Evolutionary conservation across 495 filamentous ascomycete species (phyloP).

Genomic region (Neurospora africana): DNA sequence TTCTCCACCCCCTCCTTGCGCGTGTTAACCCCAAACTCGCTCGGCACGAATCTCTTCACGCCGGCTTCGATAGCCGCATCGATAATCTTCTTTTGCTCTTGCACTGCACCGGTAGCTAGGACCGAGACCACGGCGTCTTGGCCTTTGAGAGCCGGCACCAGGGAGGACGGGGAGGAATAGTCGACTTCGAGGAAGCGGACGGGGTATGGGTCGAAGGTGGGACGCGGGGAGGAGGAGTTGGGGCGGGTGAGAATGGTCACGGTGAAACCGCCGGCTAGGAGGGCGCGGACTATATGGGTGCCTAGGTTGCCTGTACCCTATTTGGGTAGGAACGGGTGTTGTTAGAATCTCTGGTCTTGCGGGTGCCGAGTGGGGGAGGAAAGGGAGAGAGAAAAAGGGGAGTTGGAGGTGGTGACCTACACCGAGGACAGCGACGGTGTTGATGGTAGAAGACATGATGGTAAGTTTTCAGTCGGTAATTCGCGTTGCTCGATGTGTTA

Average conservation of each 20-base stretch:
- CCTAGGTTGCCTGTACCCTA: slow-evolving; percentile 53
- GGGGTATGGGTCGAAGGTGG: slow-evolving; percentile 17
- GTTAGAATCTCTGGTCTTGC: neutral
- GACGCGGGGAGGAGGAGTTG: slow-evolving; percentile 22
- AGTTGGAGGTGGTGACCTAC: slow-evolving; percentile 21
- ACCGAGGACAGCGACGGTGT: slow-evolving; percentile 41
- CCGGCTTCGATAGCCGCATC: slow-evolving; percentile 50
- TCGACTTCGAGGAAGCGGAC: slow-evolving; percentile 40
- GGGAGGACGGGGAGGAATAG: slow-evolving; percentile 31
- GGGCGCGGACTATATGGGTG: slow-evolving; percentile 40
- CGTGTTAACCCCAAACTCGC: slow-evolving; percentile 50
- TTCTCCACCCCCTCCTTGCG: slow-evolving; percentile 13
- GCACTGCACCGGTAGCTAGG: slow-evolving; percentile 27
- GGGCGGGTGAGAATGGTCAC: slow-evolving; percentile 49
- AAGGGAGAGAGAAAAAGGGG: neutral
- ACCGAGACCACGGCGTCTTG: slow-evolving; percentile 51
- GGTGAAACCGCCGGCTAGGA: slow-evolving; percentile 44
- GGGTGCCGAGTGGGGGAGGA: neutral
- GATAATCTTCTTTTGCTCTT: slow-evolving; percentile 38
- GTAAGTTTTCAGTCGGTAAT: neutral
- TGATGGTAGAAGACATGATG: slow-evolving; percentile 35
- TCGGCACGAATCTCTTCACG: slow-evolving; percentile 54
- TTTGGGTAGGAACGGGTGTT: neutral
- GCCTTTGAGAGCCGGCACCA: slow-evolving; percentile 21
- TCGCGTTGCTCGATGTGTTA: neutral